These are phyloP conservation scores for Stevia rebaudiana DNA, from an alignment of 140 eudicot genomes.

Conservation along the genomic window DNA sequence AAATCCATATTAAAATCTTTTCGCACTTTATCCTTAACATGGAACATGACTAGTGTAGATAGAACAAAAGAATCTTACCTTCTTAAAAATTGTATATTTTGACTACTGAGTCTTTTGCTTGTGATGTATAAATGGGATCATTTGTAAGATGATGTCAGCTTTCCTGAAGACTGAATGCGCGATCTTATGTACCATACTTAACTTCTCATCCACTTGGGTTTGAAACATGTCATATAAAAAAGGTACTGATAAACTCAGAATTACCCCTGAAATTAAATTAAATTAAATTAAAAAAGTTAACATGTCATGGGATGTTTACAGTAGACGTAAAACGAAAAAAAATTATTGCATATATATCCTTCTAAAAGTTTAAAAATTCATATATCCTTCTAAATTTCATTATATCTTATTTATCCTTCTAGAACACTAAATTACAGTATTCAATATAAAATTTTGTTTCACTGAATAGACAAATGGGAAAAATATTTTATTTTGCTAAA, in stretches of 20 bases:
- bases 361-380: neutral
- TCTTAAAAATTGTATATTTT: conserved; percentile 10
- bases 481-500: neutral
- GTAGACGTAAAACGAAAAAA: neutral
- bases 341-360: neutral
- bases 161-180: conserved; percentile 32
- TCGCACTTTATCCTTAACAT: too few species aligned
- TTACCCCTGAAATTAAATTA: conserved; percentile 40
- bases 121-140: conserved; percentile 39
- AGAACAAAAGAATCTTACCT: conserved; percentile 21
- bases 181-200: conserved; percentile 32
- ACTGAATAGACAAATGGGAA: neutral
- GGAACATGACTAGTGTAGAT: too few species aligned
- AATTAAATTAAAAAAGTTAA: neutral
- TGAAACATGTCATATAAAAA: conserved; percentile 66
- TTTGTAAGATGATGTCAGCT: conserved; percentile 42
- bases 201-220: conserved; percentile 60
- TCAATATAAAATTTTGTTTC: neutral
- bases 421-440: neutral
- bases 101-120: conserved; percentile 66
- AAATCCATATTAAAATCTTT: too few species aligned
- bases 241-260: conserved; percentile 78
- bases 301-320: conserved; percentile 3
- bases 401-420: neutral
- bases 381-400: neutral